Base-by-base conservation (phyloP, 805 yeast species). In the Zygotorulaspora florentina region DNA sequence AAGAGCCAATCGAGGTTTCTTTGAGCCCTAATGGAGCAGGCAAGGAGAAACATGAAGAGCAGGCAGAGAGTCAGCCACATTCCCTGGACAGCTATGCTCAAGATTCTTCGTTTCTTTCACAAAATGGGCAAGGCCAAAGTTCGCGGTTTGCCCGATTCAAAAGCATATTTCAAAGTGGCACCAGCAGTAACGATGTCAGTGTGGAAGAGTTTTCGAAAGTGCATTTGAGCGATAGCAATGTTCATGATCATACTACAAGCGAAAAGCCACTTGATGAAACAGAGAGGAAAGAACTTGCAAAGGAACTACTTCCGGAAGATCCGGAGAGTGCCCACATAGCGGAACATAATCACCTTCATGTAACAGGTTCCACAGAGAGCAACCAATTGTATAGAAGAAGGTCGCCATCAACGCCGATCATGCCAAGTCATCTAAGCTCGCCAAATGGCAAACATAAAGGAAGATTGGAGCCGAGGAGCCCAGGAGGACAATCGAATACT, bases 321-420 rank as follows among this genome's bases (percentile, higher is more conserved):
- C 37, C 31, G 1, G 28, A 44, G 28, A 20, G 16, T 10, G 43
- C 26, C 10, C 31, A 44, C 18, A 23, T 20, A 8, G 37, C 30
- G n/a, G 44, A 40, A 10, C 41, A 40, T 13, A 31, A 26, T 9
- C 40, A 29, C 25, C 27, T 45, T 16, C 36, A 30, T 15, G 39
- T 36, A 13, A 35, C 33, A 13, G 20, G 48, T 16, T 35, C 49
- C 8, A 37, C 47, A 8, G 41, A 48, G 13, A 36, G 23, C 31
- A 26, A 36, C 25, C 43, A 35, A 23, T 27, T 45, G 7, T 35
- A 50, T 13, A 46, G 59, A 42, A 50, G 31, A 27, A 47, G 59
- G 35, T 57, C 62, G 6, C 61, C 61, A 5, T 57, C 59, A 10
- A 53, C 57, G 2, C 58, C 59, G 4, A 50, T 51, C 36, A 51